Evolutionary conservation across 2,329 filamentous ascomycete genomes (phyloP).

Genomic region (Cryphonectria radicalis): DNA sequence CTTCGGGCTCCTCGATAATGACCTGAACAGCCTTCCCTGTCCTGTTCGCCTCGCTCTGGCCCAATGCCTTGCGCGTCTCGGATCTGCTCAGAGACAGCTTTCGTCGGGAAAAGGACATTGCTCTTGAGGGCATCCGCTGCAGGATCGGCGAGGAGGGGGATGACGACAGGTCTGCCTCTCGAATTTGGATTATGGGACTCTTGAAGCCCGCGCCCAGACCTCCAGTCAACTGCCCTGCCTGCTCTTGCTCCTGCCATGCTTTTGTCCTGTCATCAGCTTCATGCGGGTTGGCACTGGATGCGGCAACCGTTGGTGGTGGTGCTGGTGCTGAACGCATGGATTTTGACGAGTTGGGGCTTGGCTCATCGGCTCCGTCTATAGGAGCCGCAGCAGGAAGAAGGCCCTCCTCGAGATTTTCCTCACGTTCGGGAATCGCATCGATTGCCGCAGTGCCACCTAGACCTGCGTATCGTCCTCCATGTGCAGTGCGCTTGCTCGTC

Average conservation of each 20-base stretch:
- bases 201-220: constrained; percentile 60
- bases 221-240: constrained; percentile 59
- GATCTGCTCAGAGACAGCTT: constrained; percentile 34
- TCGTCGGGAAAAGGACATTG: constrained; percentile 48
- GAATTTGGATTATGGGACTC: constrained; percentile 49
- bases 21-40: constrained; percentile 64
- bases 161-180: constrained; percentile 54
- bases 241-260: constrained; percentile 51
- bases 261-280: not conserved
- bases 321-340: not conserved
- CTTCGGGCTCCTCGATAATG: constrained; percentile 50
- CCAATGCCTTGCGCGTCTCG: constrained; percentile 53
- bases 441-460: not conserved
- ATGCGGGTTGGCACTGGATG: not conserved
- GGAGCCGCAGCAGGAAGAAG: constrained; percentile 48
- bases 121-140: constrained; percentile 23
- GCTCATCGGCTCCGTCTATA: constrained; percentile 36
- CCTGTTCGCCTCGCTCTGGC: constrained; percentile 63
- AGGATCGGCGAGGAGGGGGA: constrained; percentile 43
- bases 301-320: not conserved
- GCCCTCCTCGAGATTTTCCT: constrained; percentile 41
- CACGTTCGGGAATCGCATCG: constrained; percentile 31
- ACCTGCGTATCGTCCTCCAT: not conserved
- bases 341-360: not conserved
- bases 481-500: constrained; percentile 44